Evolutionary conservation across 2,329 filamentous ascomycete genomes (phyloP).

Genomic region (Fonsecaea monophora): DNA sequence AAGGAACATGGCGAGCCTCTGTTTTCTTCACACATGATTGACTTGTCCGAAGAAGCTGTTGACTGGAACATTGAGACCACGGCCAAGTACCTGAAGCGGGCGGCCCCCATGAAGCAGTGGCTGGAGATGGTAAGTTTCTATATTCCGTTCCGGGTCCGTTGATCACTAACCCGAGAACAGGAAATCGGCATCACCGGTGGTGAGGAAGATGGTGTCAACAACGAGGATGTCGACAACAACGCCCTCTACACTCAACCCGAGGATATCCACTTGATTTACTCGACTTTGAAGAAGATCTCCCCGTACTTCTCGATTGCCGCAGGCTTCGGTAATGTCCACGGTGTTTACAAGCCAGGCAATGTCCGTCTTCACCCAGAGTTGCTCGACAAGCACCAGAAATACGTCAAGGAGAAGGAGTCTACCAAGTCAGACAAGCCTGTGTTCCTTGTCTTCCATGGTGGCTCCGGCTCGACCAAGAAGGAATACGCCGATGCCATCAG

Average conservation of each 20-base stretch:
- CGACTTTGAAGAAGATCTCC: constrained; percentile 82
- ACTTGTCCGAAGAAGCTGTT: constrained; percentile 89
- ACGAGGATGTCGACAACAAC: constrained; percentile 96
- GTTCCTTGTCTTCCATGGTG: constrained; percentile 99
- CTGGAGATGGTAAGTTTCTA: constrained; percentile 81
- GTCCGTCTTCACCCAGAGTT: constrained; percentile 96
- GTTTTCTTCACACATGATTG: constrained; percentile 98
- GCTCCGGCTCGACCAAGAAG: constrained; percentile 86
- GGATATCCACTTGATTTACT: constrained; percentile 91
- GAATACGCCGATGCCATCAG: constrained; percentile 89
- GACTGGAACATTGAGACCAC: constrained; percentile 92
- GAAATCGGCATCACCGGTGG: constrained; percentile 95
- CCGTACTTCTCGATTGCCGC: constrained; percentile 98
- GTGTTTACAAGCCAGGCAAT: constrained; percentile 98
- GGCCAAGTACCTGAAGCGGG: constrained; percentile 89
- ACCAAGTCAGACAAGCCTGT: constrained; percentile 84
- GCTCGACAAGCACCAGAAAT: constrained; percentile 93
- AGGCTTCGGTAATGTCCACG: constrained; percentile 98
- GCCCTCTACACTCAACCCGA: constrained; percentile 97
- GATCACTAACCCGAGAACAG: constrained; percentile 44
- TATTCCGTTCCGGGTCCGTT: constrained; percentile 3
- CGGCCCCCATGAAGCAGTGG: constrained; percentile 97
- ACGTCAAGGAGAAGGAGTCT: constrained; percentile 80
- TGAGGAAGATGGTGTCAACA: constrained; percentile 98
- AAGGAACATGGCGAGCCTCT: constrained; percentile 90